A percentile compares a stretch with the other conserved stretches of the same genome.
phyloP scores from a whole-genome alignment of 345 rosid species.

The Rhizophora apiculata region DNA sequence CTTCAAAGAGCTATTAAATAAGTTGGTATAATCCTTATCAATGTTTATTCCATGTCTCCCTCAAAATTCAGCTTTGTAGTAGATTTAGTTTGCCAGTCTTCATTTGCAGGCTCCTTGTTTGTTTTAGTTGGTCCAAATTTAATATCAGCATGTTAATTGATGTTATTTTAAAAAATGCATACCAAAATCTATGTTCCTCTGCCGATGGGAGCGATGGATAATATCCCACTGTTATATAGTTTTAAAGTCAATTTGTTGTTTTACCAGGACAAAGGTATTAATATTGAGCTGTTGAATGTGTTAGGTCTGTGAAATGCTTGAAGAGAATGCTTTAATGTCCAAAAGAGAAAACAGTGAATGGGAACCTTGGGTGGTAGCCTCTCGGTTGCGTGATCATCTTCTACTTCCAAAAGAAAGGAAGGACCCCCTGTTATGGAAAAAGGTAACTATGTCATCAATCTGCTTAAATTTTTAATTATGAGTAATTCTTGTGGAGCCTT shows the following conservation, averaged over 20 bases:
- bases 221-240: not conserved
- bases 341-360: conserved; percentile 41
- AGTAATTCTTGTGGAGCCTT: not conserved
- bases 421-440: conserved; percentile 71
- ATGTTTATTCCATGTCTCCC: not conserved
- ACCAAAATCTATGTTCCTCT: not conserved
- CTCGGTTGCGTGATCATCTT: conserved; percentile 79
- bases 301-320: conserved; percentile 83
- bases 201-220: not conserved
- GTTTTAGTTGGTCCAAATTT: not conserved
- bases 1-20: too few relatives aligned
- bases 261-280: not conserved
- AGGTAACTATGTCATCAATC: conserved; percentile 38
- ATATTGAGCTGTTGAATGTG: conserved; percentile 1
- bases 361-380: conserved; percentile 85
- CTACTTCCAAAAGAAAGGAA: conserved; percentile 86
- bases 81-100: not conserved
- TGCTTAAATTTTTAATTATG: conserved; percentile 3
- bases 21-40: not conserved
- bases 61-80: not conserved
- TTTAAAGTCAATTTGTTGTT: not conserved
- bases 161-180: not conserved
- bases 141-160: not conserved
- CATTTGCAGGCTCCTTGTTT: not conserved
- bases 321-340: conserved; percentile 73